Conservation (phyloP, 2,329 filamentous ascomycete species). For the Penicillium sp. region DNA sequence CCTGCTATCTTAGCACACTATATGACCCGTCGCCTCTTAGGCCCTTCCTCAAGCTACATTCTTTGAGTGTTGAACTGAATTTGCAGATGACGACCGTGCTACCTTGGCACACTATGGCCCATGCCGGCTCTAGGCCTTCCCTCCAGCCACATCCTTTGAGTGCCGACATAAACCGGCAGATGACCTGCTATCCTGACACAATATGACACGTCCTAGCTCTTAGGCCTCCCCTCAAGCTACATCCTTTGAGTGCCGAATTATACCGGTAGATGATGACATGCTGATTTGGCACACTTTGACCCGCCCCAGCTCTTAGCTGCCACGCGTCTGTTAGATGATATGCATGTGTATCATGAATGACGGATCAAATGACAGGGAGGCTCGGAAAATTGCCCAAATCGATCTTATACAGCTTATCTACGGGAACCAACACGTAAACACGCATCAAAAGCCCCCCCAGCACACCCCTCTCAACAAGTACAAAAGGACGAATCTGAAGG, state of each 20-base stretch:
- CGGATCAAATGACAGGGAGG: neutral
- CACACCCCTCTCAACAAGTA: neutral
- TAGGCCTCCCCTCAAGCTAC: neutral
- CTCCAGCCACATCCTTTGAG: neutral
- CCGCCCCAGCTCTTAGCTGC: neutral
- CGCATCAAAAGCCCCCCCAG: no score
- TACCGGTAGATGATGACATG: neutral
- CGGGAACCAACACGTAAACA: no score
- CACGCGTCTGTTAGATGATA: neutral
- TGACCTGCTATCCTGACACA: neutral
- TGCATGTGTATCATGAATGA: no score
- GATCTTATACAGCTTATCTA: no score
- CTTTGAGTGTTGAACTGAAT: neutral
- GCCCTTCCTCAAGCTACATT: neutral
- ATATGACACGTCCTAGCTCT: neutral
- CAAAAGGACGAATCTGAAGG: neutral
- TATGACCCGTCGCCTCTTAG: neutral
- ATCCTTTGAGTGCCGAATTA: neutral
- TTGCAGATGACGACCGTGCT: neutral
- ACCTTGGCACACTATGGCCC: neutral
- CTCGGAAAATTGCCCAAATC: neutral
- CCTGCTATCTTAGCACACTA: neutral
- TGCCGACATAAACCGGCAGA: neutral
- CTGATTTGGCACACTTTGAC: neutral
- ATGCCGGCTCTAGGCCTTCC: neutral